phyloP scores from a whole-genome alignment of 306 rosid genomes.

The Trifolium fragiferum region DNA sequence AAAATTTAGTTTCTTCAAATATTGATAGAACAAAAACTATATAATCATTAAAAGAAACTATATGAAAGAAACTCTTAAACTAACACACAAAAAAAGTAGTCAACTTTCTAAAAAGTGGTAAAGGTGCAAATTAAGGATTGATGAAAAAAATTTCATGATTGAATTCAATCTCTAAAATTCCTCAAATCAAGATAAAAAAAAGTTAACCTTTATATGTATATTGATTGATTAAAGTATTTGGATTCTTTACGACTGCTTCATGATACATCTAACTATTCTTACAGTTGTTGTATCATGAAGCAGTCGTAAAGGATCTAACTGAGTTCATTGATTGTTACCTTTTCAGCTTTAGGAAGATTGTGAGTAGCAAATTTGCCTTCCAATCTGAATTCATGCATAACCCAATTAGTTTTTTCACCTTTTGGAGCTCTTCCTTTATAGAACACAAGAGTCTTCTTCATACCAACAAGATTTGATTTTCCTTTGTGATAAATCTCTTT shows the following conservation, averaged over 20 bases:
- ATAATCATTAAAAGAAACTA: conserved; percentile 32
- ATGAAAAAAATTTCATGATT: conserved; percentile 34
- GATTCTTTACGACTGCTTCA: background rate
- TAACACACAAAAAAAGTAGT: conserved; percentile 43
- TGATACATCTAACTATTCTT: background rate
- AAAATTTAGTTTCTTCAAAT: conserved; percentile 35
- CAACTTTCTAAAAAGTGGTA: conserved; percentile 35
- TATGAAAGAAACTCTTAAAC: conserved; percentile 60
- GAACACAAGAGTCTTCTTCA: conserved; percentile 97
- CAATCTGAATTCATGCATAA: conserved; percentile 93
- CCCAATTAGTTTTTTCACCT: conserved; percentile 94
- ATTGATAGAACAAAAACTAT: conserved; percentile 17
- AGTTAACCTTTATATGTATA: no score
- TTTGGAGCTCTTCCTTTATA: conserved; percentile 94
- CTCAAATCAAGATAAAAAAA: background rate
- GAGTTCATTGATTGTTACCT: conserved; percentile 42
- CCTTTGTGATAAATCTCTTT: conserved; percentile 68
- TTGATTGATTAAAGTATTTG: no score
- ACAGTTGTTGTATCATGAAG: background rate
- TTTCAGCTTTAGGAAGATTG: conserved; percentile 63
- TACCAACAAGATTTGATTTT: conserved; percentile 71
- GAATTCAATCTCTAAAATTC: conserved; percentile 9
- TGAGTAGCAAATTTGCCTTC: conserved; percentile 62
- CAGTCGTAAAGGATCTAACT: background rate
- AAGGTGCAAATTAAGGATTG: background rate